These are phyloP conservation scores for Kazachstania martiniae DNA, from an alignment of 805 yeast genomes.

Conservation along the genomic window DNA sequence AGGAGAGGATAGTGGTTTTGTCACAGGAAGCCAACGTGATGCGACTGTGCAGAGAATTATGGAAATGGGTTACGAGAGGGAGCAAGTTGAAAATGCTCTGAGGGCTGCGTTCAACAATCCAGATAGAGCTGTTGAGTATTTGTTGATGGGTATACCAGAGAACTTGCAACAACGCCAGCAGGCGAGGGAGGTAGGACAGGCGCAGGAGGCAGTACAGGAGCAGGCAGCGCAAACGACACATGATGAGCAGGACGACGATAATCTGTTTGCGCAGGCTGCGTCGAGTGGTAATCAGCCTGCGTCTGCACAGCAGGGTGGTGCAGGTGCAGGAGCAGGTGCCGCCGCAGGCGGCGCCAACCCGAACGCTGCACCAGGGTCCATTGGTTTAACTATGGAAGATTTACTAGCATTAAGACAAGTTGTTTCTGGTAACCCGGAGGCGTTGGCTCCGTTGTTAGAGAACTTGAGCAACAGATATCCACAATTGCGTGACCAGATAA, in stretches of 20 bases:
- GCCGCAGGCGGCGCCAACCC: slow-evolving; percentile 2
- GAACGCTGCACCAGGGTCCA: slow-evolving; percentile 30
- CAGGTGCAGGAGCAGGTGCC: slow-evolving; percentile 13
- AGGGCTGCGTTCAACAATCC: slow-evolving; percentile 96
- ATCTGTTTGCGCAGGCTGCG: slow-evolving; percentile 36
- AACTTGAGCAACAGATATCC: slow-evolving; percentile 77
- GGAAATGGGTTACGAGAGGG: slow-evolving; percentile 93
- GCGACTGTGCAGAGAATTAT: slow-evolving; percentile 70
- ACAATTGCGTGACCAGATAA: slow-evolving; percentile 68
- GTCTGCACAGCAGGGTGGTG: slow-evolving; percentile 16
- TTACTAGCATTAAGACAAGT: slow-evolving; percentile 60
- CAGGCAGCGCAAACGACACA: slow-evolving; percentile 7
- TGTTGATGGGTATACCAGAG: slow-evolving; percentile 83
- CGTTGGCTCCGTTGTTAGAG: slow-evolving; percentile 73
- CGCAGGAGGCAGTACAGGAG: slow-evolving; percentile 12
- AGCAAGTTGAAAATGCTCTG: slow-evolving; percentile 80
- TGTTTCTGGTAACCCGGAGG: slow-evolving; percentile 77
- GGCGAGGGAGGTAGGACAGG: slow-evolving; percentile 16
- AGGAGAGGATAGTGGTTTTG: slow-evolving; percentile 55
- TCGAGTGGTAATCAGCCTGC: slow-evolving; percentile 20
- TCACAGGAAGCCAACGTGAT: slow-evolving; percentile 70
- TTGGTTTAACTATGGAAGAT: slow-evolving; percentile 36
- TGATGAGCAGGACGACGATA: slow-evolving; percentile 20
- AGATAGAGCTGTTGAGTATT: slow-evolving; percentile 93
- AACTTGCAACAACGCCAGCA: slow-evolving; percentile 30